Conservation (phyloP, 1,284 basidiomycete genomes). For the Pholiota adiposa region DNA sequence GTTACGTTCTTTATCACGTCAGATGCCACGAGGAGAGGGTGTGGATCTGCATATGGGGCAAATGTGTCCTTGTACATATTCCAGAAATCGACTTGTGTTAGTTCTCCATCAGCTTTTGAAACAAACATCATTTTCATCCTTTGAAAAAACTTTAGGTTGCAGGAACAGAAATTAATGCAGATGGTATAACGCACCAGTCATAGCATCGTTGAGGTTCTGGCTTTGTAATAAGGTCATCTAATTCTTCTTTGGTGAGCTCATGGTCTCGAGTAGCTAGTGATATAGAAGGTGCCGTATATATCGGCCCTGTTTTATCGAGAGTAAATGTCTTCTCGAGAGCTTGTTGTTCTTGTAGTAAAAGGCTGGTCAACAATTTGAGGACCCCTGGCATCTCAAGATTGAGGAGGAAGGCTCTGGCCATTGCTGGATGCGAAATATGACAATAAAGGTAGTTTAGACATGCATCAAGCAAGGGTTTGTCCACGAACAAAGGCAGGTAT, state of each 20-base stretch:
- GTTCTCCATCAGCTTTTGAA: constrained; percentile 67
- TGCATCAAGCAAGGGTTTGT: constrained; percentile 69
- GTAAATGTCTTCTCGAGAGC: constrained; percentile 61
- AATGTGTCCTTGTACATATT: constrained; percentile 82
- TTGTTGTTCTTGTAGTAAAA: constrained; percentile 68
- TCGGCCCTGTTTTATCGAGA: constrained; percentile 59
- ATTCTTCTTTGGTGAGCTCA: constrained; percentile 69
- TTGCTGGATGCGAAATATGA: constrained; percentile 73
- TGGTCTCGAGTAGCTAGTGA: constrained; percentile 52
- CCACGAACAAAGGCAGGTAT: constrained; percentile 75
- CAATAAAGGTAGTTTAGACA: constrained; percentile 77
- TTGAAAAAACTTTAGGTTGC: constrained; percentile 8
- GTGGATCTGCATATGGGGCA: constrained; percentile 54
- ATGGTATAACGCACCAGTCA: constrained; percentile 61
- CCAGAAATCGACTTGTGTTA: constrained; percentile 93
- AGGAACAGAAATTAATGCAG: constrained; percentile 3
- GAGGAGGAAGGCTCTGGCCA: constrained; percentile 78
- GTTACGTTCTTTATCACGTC: constrained; percentile 90
- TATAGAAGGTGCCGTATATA: constrained; percentile 58
- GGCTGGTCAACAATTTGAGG: constrained; percentile 66
- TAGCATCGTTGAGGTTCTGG: constrained; percentile 78
- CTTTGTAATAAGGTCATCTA: constrained; percentile 58
- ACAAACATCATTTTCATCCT: constrained; percentile 88
- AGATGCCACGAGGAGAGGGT: constrained; percentile 72
- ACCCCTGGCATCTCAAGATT: constrained; percentile 70